A percentile compares a stretch with the other conserved stretches of the same genome.
These are phyloP conservation scores for Cyclotella kingstonii DNA, from an alignment of 108 stramenopile genomes.

Conservation along the genomic window DNA sequence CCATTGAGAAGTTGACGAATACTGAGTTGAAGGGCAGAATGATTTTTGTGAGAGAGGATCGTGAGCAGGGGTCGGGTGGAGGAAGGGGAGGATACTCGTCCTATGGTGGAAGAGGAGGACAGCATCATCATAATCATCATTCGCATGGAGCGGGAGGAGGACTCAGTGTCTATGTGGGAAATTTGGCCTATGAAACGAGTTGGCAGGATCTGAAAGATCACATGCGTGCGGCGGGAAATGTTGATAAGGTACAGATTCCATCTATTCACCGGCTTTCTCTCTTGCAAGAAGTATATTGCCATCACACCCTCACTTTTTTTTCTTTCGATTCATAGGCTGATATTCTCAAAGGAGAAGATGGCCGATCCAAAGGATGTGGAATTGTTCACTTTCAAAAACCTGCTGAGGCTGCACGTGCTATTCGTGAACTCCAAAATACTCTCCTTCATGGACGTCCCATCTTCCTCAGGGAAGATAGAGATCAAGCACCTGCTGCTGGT, in stretches of 20 bases:
- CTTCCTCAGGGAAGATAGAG: conserved; percentile 88
- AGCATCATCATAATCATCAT: conserved; percentile 5
- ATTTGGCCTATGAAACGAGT: conserved; percentile 74
- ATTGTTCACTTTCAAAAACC: conserved; percentile 90
- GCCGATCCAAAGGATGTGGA: conserved; percentile 89
- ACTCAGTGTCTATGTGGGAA: conserved; percentile 78
- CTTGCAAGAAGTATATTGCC: background rate
- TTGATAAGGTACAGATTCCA: conserved; percentile 53
- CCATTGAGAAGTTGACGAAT: conserved; percentile 73
- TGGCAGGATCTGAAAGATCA: conserved; percentile 97
- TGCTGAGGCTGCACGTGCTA: conserved; percentile 84
- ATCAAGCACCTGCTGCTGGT: too few species aligned
- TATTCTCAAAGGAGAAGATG: conserved; percentile 76
- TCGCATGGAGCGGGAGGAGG: conserved; percentile 23
- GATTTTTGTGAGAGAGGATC: conserved; percentile 64
- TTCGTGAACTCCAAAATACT: conserved; percentile 77
- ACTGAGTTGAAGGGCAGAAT: conserved; percentile 58
- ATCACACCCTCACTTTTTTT: conserved; percentile 2
- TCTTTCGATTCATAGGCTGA: conserved; percentile 57
- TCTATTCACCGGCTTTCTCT: background rate
- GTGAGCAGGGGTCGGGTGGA: conserved; percentile 45
- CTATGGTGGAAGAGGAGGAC: conserved; percentile 37
- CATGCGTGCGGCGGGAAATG: conserved; percentile 88
- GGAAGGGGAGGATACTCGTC: conserved; percentile 37
- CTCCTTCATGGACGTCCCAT: conserved; percentile 82